phyloP scores from a whole-genome alignment of 495 filamentous ascomycete genomes.

The Tuber indicum region DNA sequence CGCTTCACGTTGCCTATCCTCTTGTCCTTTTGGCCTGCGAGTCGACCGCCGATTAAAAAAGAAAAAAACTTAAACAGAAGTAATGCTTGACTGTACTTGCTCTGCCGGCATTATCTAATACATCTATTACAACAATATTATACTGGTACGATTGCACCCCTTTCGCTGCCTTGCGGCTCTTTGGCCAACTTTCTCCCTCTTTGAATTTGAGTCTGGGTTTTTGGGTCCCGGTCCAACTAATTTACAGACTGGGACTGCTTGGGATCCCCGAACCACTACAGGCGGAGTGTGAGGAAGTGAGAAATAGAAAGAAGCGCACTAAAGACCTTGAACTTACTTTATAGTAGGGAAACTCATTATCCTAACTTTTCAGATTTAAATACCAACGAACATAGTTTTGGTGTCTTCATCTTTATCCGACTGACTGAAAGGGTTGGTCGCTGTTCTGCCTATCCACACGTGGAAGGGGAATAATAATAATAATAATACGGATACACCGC shows the following conservation, averaged over 20 bases:
- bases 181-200: not conserved
- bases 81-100: conserved; percentile 20
- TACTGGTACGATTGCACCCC: not conserved
- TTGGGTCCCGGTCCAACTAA: not conserved
- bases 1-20: conserved; percentile 2
- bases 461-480: not conserved
- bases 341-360: conserved; percentile 17
- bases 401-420: conserved; percentile 25
- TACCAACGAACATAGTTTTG: conserved; percentile 29
- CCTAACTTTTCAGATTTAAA: conserved; percentile 24
- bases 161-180: conserved; percentile 1
- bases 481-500: not conserved
- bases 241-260: not conserved
- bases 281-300: not conserved
- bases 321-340: conserved; percentile 10
- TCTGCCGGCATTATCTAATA: not conserved
- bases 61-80: conserved; percentile 14
- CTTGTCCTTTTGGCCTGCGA: conserved; percentile 13
- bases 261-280: not conserved
- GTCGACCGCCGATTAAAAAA: conserved; percentile 19
- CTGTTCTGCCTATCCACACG: not conserved
- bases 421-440: not conserved
- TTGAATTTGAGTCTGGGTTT: not conserved
- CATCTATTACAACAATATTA: not conserved
- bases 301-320: not conserved